These are phyloP conservation scores for Eucalyptus erythrocorys DNA, from an alignment of 345 rosid species.

Conservation along the genomic window DNA sequence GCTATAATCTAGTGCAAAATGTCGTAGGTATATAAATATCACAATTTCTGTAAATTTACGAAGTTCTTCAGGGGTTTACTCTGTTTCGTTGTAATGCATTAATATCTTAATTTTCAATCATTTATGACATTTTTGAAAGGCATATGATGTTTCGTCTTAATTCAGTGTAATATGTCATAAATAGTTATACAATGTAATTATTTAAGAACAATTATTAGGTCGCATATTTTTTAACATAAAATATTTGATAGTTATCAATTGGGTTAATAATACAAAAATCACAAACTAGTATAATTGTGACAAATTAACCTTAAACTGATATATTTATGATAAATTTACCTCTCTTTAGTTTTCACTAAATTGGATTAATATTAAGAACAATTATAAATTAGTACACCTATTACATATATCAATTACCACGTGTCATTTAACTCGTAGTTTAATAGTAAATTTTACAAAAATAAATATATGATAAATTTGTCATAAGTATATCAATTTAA, in stretches of 20 bases:
- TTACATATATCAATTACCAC: accelerated
- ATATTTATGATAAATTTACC: accelerated
- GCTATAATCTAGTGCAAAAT: neutral
- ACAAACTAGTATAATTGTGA: accelerated
- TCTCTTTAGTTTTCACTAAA: accelerated
- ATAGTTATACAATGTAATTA: neutral
- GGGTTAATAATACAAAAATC: no score
- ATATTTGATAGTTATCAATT: no score
- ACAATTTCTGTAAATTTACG: no score
- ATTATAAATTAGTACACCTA: accelerated
- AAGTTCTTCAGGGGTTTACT: neutral
- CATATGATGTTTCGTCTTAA: neutral
- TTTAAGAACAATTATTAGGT: neutral
- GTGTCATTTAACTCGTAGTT: accelerated
- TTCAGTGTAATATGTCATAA: neutral
- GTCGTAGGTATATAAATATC: neutral
- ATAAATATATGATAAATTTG: accelerated
- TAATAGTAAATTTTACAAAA: no score
- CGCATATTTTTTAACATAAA: neutral
- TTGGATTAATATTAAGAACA: accelerated
- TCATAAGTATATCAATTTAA: accelerated
- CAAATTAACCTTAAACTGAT: no score
- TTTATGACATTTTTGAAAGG: neutral
- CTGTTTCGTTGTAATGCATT: neutral
- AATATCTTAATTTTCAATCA: no score